These are phyloP conservation scores for Colletotrichum gigasporum DNA, from an alignment of 2,329 filamentous ascomycete genomes.

Conservation along the genomic window DNA sequence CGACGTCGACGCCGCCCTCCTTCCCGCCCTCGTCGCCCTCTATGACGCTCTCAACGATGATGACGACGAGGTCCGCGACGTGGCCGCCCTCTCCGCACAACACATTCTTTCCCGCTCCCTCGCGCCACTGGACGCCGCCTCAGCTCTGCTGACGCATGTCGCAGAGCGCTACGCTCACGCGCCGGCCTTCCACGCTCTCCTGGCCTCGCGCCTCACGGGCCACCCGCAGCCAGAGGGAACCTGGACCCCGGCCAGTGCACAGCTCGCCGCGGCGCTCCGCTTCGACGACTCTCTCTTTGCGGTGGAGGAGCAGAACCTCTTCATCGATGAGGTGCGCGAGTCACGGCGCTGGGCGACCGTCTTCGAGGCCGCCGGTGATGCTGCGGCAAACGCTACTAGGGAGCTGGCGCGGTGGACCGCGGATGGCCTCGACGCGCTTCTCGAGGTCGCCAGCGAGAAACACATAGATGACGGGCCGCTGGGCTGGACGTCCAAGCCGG, in stretches of 20 bases:
- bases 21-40: constrained; percentile 70
- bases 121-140: constrained; percentile 58
- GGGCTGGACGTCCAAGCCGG: constrained; percentile 76
- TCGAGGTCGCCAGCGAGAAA: constrained; percentile 33
- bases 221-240: constrained; percentile 22
- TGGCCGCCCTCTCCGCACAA: constrained; percentile 62
- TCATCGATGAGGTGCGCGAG: constrained; percentile 83
- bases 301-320: constrained; percentile 95
- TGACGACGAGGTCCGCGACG: constrained; percentile 84
- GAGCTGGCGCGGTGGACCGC: constrained; percentile 57
- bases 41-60: constrained; percentile 88
- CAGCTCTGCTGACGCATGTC: constrained; percentile 55
- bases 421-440: constrained; percentile 58
- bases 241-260: constrained; percentile 43
- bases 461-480: constrained; percentile 68
- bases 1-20: constrained; percentile 44
- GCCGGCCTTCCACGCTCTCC: constrained; percentile 49
- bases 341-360: constrained; percentile 72
- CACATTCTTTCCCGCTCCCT: constrained; percentile 57
- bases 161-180: constrained; percentile 43
- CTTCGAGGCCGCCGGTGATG: constrained; percentile 41
- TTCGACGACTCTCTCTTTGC: constrained; percentile 80
- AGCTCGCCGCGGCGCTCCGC: constrained; percentile 56
- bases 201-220: constrained; percentile 54
- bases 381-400: constrained; percentile 30